Evolutionary conservation across 768 basidiomycete genomes (phyloP).

Genomic region (Boletus patriciae): DNA sequence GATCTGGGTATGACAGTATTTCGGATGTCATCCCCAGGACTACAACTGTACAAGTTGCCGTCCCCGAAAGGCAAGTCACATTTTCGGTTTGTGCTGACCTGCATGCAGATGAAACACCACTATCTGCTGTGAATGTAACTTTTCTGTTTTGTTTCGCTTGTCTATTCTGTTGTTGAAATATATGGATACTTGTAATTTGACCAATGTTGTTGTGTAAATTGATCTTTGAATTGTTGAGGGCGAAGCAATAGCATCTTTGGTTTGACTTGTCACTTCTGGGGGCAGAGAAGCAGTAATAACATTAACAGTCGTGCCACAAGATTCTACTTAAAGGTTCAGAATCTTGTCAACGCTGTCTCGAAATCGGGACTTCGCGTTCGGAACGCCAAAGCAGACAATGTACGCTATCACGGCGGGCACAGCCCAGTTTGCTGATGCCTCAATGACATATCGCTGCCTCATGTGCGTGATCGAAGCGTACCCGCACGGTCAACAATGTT

Average conservation of each 20-base stretch:
- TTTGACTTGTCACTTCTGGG: no score
- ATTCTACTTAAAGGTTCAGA: not conserved
- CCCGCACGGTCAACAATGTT: constrained; percentile 1
- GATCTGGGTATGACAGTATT: not conserved
- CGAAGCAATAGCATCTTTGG: no score
- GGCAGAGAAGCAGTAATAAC: no score
- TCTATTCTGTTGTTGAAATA: not conserved
- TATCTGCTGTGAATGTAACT: no score
- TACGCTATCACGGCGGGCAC: constrained; percentile 4
- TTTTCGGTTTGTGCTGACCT: no score
- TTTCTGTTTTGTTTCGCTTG: not conserved
- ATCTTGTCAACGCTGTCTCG: constrained; percentile 1
- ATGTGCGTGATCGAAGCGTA: constrained; percentile 10
- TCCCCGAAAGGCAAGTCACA: not conserved
- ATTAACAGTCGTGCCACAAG: no score
- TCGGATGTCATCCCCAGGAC: not conserved
- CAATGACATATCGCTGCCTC: constrained; percentile 13
- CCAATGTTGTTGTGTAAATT: not conserved
- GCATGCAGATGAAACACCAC: no score
- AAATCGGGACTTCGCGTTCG: not conserved
- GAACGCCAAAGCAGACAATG: not conserved
- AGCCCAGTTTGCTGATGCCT: constrained; percentile 5
- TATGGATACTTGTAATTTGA: no score
- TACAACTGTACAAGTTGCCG: not conserved
- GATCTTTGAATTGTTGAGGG: not conserved